Percentiles rank a stretch among this genome's conserved stretches.
These are phyloP conservation scores for Sarocladium brachiariae DNA, from an alignment of 2,329 filamentous ascomycete species.

Conservation along the genomic window DNA sequence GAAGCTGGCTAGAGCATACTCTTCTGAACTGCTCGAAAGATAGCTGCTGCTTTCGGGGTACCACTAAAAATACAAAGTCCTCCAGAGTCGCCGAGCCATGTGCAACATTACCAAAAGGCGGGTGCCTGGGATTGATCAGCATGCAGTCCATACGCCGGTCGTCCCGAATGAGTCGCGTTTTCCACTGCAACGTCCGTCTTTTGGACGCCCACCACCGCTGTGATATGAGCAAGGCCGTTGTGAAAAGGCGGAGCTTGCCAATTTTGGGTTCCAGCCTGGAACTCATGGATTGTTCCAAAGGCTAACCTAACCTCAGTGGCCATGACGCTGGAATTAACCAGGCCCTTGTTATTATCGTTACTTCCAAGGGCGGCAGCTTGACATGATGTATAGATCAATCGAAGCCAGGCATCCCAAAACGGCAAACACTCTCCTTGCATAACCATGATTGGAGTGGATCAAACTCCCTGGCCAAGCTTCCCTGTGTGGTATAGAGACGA, in stretches of 20 bases:
- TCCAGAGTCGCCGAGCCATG: neutral
- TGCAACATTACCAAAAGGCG: neutral
- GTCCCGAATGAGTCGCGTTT: neutral
- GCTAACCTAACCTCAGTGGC: neutral
- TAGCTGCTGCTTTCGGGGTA: neutral
- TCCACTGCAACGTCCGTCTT: conserved; percentile 1
- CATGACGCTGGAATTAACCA: no score
- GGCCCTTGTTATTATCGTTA: neutral
- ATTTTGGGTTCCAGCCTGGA: neutral
- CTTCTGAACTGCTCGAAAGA: neutral
- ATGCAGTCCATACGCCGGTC: neutral
- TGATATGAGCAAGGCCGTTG: neutral
- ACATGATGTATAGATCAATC: neutral
- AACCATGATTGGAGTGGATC: neutral
- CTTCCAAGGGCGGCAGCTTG: neutral
- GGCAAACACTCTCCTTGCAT: neutral
- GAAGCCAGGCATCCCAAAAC: conserved; percentile 1
- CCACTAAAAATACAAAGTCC: neutral
- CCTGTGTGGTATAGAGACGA: no score
- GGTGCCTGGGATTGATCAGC: neutral
- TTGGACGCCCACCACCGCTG: neutral
- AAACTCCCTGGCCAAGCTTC: neutral
- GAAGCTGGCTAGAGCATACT: no score
- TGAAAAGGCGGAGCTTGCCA: neutral
- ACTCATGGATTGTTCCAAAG: neutral